Base-by-base conservation (phyloP, 495 filamentous ascomycete genomes). In the Cryomyces minteri region DNA sequence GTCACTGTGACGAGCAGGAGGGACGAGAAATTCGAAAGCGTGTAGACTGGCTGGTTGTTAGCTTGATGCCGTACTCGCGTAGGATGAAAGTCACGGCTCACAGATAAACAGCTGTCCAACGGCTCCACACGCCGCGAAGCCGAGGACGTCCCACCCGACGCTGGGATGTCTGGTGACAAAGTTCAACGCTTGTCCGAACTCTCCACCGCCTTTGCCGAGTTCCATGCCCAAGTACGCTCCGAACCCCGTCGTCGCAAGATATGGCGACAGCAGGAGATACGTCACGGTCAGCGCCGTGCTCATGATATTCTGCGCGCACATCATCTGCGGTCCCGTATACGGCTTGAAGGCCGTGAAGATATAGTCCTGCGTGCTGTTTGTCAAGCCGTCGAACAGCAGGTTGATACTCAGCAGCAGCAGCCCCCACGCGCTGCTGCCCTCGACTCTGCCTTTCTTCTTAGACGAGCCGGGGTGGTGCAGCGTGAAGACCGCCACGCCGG, bases 21-120 rank as follows among this genome's bases (percentile, higher is more conserved):
- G 6, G 80, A 87, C 32, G 84, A 90, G 65, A 98, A 98, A 34
- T 79, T 79, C 10, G 83, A 80, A 33, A 98, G 72, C 0, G 92
- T 94, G 64, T 94, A 87, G 71, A 94, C 76, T 83, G 32, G 36
- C 28, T 25, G 40, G 32, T 34, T 40, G 49, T 63, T 56, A 54
- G 31, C 30, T 32, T 40, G 34, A 3, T 31, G 1, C 29, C 5
- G 34, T 37, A 12, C 12, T 43, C 41, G 12, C 34, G 34, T 38
- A 3, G 34, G 39, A 14, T 10, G 7, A 39, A 18, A 45, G 5
- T 41, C n/a, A 5, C 14, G 14, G 53, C 76, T 62, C 50, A 82
- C 77, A 98, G 51, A 98, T 95, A 60, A 98, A 98, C 5, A 96
- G 74, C 66, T 98, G 90, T 5, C 90, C 90, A 9, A 98, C 63